Evolutionary conservation across 2,329 filamentous ascomycete species (phyloP).

Genomic region (Blastomyces gilchristii): DNA sequence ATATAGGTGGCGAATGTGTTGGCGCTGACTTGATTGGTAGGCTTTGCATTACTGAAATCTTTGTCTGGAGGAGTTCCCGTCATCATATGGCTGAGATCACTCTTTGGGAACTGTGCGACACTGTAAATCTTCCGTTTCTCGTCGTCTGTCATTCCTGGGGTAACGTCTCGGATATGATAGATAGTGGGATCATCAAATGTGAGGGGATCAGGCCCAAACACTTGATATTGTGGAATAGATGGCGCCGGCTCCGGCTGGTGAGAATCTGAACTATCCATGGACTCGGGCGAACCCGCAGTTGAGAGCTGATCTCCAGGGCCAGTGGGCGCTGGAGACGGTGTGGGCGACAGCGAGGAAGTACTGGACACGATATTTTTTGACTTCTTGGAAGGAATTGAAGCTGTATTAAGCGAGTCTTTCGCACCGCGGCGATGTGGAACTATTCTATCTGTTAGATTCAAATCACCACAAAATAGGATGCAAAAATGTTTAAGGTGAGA

Average conservation of each 20-base stretch:
- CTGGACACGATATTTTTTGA: slow-evolving; percentile 29
- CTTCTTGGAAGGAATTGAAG: slow-evolving; percentile 32
- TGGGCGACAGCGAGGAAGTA: slow-evolving; percentile 31
- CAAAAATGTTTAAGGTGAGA: not conserved
- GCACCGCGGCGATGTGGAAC: slow-evolving; percentile 13
- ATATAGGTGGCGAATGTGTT: slow-evolving; percentile 86
- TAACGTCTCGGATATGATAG: slow-evolving; percentile 76
- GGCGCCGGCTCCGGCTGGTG: slow-evolving; percentile 52
- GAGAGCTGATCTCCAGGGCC: slow-evolving; percentile 48
- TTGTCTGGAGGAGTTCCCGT: slow-evolving; percentile 84
- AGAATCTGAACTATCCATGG: slow-evolving; percentile 47
- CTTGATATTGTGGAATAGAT: slow-evolving; percentile 63
- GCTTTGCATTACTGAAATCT: slow-evolving; percentile 91
- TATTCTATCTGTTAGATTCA: not conserved
- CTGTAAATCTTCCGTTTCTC: slow-evolving; percentile 81
- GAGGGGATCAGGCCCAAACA: slow-evolving; percentile 84
- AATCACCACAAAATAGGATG: not conserved
- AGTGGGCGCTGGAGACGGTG: slow-evolving; percentile 35
- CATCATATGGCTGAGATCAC: slow-evolving; percentile 72
- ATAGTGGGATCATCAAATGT: slow-evolving; percentile 86
- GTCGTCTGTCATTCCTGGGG: slow-evolving; percentile 68
- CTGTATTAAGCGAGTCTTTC: slow-evolving; percentile 18
- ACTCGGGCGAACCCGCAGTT: slow-evolving; percentile 53
- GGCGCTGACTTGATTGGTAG: slow-evolving; percentile 86
- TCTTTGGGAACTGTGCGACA: slow-evolving; percentile 70